phyloP scores from a whole-genome alignment of 2,329 filamentous ascomycete genomes.

The Paraphoma sp. region DNA sequence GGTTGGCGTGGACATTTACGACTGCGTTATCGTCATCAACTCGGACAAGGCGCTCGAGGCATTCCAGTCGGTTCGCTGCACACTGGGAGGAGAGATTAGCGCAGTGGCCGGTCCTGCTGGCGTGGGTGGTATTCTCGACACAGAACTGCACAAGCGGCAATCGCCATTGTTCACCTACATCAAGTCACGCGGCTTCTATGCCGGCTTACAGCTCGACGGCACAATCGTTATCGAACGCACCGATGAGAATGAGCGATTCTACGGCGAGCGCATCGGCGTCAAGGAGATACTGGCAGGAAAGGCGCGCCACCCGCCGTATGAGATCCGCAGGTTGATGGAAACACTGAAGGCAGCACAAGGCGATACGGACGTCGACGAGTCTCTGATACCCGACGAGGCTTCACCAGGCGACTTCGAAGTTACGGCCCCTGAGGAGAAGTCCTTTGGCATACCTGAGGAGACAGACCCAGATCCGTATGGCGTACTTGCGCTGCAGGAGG shows the following conservation, averaged over 20 bases:
- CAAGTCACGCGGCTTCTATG: conserved; percentile 88
- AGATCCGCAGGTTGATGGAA: conserved; percentile 71
- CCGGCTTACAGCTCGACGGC: conserved; percentile 84
- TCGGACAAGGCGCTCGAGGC: conserved; percentile 82
- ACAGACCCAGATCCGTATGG: conserved; percentile 93
- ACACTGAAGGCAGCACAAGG: conserved; percentile 90
- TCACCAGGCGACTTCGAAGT: conserved; percentile 78
- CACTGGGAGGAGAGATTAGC: conserved; percentile 80
- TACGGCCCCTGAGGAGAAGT: conserved; percentile 51
- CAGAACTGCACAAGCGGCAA: conserved; percentile 70
- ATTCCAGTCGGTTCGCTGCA: conserved; percentile 80
- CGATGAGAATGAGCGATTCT: conserved; percentile 90
- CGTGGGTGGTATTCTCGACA: conserved; percentile 75
- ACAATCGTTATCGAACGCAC: conserved; percentile 84
- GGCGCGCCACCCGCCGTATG: conserved; percentile 61
- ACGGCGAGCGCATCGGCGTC: conserved; percentile 69
- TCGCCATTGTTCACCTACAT: conserved; percentile 84
- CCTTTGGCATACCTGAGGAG: conserved; percentile 78
- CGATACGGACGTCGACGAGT: conserved; percentile 74
- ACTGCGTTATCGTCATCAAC: conserved; percentile 93
- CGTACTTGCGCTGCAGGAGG: conserved; percentile 86
- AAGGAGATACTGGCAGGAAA: conserved; percentile 69
- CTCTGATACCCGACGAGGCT: conserved; percentile 70
- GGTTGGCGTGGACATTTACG: conserved; percentile 92
- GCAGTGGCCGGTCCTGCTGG: conserved; percentile 80